Conservation (phyloP, 164 flowering plant genomes). For the Aristolochia fimbriata region DNA sequence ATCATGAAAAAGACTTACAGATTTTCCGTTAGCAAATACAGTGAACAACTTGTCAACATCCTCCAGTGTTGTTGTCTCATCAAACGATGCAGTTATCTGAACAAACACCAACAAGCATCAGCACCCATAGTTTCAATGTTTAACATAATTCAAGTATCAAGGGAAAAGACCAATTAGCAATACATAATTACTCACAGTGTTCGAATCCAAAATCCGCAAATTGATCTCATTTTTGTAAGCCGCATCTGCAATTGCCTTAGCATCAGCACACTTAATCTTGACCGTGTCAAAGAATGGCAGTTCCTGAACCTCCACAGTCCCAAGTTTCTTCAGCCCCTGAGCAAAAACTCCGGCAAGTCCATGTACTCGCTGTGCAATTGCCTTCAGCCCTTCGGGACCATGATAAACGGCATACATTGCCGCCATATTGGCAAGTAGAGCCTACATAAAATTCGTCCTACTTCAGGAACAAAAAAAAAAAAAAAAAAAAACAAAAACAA, state of each 20-base stretch:
- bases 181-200: constrained; percentile 45
- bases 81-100: constrained; percentile 87
- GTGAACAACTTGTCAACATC: constrained; percentile 82
- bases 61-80: constrained; percentile 89
- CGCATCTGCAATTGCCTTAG: constrained; percentile 68
- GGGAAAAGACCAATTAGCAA: constrained; percentile 1
- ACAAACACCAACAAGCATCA: constrained; percentile 11
- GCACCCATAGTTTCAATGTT: neutral
- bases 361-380: constrained; percentile 76
- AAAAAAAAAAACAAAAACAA: neutral
- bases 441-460: constrained; percentile 33
- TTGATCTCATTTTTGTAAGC: constrained; percentile 71
- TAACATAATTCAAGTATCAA: neutral
- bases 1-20: constrained; percentile 40
- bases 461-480: neutral
- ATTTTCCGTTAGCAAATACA: constrained; percentile 71
- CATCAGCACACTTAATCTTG: constrained; percentile 68
- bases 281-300: constrained; percentile 97
- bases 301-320: constrained; percentile 67
- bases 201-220: constrained; percentile 61
- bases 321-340: constrained; percentile 74
- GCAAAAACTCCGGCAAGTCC: constrained; percentile 89
- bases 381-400: constrained; percentile 92
- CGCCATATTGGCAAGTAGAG: constrained; percentile 97
- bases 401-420: constrained; percentile 98